These are phyloP conservation scores for Nannochloris sp. DNA, from an alignment of 139 green algal species.

Conservation along the genomic window DNA sequence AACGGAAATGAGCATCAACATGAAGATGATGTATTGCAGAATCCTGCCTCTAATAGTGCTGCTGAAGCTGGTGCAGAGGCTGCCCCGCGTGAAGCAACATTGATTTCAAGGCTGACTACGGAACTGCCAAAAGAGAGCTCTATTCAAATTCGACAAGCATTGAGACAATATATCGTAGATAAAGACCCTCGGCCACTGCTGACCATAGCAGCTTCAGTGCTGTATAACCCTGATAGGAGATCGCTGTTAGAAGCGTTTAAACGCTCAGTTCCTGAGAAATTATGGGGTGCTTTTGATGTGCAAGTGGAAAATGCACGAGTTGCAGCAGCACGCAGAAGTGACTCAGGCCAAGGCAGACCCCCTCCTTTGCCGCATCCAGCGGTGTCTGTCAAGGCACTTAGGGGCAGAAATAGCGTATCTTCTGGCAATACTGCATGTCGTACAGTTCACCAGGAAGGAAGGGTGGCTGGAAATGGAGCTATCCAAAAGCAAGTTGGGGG, in stretches of 20 bases:
- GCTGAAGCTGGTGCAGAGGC: constrained; percentile 4
- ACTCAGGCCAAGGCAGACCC: too few species aligned
- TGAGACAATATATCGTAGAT: neutral
- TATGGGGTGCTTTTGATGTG: constrained; percentile 43
- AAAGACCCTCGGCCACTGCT: constrained; percentile 35
- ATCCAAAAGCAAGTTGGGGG: too few species aligned
- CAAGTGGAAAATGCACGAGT: constrained; percentile 17
- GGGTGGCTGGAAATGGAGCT: too few species aligned
- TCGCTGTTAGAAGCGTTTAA: constrained; percentile 42
- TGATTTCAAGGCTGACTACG: neutral
- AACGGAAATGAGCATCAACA: neutral
- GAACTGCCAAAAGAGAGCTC: neutral
- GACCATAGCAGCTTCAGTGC: constrained; percentile 36
- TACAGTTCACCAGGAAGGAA: too few species aligned
- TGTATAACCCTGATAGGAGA: constrained; percentile 25
- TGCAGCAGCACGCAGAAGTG: too few species aligned
- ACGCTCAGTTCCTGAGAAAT: constrained; percentile 37
- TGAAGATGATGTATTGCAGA: neutral
- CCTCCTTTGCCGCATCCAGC: too few species aligned
- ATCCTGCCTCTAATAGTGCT: neutral
- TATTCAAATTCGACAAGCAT: neutral
- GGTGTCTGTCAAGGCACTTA: too few species aligned
- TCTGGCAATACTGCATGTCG: too few species aligned
- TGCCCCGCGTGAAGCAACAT: too few species aligned
- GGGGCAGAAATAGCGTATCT: too few species aligned